These are phyloP conservation scores for Oryza glumipatula DNA, from an alignment of 176 grass and related monocot species.

Conservation along the genomic window DNA sequence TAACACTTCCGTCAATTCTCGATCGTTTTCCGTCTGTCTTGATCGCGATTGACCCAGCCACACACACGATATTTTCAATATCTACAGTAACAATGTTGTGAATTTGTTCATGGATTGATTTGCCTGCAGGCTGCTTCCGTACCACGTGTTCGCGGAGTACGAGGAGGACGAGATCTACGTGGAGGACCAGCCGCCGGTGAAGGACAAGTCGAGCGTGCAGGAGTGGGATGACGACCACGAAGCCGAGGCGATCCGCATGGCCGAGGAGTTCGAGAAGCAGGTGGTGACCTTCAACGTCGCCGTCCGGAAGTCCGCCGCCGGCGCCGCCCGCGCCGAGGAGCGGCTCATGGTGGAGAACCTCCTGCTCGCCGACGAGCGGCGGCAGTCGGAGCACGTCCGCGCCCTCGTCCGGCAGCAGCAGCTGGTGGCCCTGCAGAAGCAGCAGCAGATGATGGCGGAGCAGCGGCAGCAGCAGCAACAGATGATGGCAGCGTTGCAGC, in stretches of 20 bases:
- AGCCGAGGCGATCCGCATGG: not conserved
- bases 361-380: not conserved
- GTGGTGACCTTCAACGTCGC: not conserved
- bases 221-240: not conserved
- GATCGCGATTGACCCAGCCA: no score
- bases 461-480: no score
- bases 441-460: no score
- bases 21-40: no score
- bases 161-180: no score
- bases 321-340: not conserved
- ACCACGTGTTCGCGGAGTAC: not conserved
- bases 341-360: not conserved
- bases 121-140: not conserved
- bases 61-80: no score
- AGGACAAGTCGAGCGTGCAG: not conserved
- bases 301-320: not conserved
- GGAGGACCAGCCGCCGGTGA: no score
- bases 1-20: no score
- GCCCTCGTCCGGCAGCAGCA: not conserved
- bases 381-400: not conserved
- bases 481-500: no score
- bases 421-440: no score
- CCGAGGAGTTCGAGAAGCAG: not conserved
- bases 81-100: no score
- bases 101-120: no score